These are phyloP conservation scores for Pestalotiopsis sp. DNA, from an alignment of 2,329 filamentous ascomycete genomes.

Conservation along the genomic window DNA sequence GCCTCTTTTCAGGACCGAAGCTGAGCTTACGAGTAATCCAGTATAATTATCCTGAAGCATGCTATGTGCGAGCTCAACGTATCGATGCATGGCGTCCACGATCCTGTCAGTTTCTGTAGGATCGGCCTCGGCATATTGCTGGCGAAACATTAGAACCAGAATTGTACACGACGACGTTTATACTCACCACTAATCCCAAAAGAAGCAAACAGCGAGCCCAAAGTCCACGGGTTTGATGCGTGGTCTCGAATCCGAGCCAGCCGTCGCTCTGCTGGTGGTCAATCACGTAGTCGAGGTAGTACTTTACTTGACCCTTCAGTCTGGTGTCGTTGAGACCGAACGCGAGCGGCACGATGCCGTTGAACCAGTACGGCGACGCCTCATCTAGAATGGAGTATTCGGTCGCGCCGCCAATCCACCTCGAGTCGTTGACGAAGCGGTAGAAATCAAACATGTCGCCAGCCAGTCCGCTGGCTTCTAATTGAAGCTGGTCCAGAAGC, in stretches of 20 bases:
- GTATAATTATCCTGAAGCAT: conserved; percentile 58
- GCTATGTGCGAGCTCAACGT: conserved; percentile 49
- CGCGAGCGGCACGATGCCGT: conserved; percentile 58
- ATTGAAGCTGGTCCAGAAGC: conserved; percentile 29
- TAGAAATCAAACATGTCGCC: conserved; percentile 53
- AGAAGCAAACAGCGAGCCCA: conserved; percentile 57
- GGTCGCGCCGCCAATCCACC: conserved; percentile 52
- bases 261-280: conserved; percentile 53
- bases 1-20: background rate
- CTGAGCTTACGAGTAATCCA: conserved; percentile 44
- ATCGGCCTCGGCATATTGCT: conserved; percentile 53
- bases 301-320: conserved; percentile 51
- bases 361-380: conserved; percentile 61
- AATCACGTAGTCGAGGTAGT: conserved; percentile 50
- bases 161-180: background rate
- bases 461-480: conserved; percentile 28
- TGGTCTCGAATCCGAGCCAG: conserved; percentile 58
- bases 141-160: conserved; percentile 21
- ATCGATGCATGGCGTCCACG: conserved; percentile 51
- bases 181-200: conserved; percentile 44
- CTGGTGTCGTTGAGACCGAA: conserved; percentile 50
- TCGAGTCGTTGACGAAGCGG: conserved; percentile 51
- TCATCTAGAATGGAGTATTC: conserved; percentile 59
- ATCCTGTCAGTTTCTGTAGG: conserved; percentile 42
- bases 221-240: conserved; percentile 44